A percentile compares a stretch with the other conserved stretches of the same genome.
phyloP scores from a whole-genome alignment of 2,329 filamentous ascomycete genomes.

The Drechslerella stenobrocha region DNA sequence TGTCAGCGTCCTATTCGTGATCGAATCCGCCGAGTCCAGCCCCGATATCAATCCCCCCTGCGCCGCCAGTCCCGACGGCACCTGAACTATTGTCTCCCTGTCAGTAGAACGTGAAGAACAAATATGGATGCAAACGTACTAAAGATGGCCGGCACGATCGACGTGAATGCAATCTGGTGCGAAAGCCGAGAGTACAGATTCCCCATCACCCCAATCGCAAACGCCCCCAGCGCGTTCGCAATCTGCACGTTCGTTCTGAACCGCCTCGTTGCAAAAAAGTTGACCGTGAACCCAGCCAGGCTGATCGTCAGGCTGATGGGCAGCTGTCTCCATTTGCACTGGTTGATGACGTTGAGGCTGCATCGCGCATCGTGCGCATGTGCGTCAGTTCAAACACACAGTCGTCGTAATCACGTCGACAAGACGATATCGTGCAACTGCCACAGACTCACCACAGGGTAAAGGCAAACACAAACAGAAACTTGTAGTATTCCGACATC shows the following conservation, averaged over 20 bases:
- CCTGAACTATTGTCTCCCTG: conserved; percentile 64
- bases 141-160: conserved; percentile 85
- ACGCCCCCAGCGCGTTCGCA: conserved; percentile 74
- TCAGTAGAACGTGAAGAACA: no score
- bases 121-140: conserved; percentile 22
- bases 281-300: conserved; percentile 73
- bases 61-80: conserved; percentile 66
- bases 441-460: conserved; percentile 60
- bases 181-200: conserved; percentile 76
- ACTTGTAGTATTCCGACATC: conserved; percentile 63
- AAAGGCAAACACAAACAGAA: conserved; percentile 74
- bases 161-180: conserved; percentile 79
- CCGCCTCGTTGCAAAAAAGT: conserved; percentile 69
- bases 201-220: conserved; percentile 74
- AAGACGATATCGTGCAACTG: no score
- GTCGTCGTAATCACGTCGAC: no score
- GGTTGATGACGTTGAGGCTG: conserved; percentile 74
- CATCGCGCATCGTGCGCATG: background rate
- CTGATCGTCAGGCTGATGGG: conserved; percentile 76
- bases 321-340: conserved; percentile 76
- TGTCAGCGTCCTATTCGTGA: conserved; percentile 41
- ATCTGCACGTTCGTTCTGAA: conserved; percentile 74
- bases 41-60: conserved; percentile 65
- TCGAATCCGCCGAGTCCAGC: conserved; percentile 61
- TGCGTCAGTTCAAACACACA: no score